phyloP scores from a whole-genome alignment of 2,329 filamentous ascomycete species.

The Verticillium klebahnii region DNA sequence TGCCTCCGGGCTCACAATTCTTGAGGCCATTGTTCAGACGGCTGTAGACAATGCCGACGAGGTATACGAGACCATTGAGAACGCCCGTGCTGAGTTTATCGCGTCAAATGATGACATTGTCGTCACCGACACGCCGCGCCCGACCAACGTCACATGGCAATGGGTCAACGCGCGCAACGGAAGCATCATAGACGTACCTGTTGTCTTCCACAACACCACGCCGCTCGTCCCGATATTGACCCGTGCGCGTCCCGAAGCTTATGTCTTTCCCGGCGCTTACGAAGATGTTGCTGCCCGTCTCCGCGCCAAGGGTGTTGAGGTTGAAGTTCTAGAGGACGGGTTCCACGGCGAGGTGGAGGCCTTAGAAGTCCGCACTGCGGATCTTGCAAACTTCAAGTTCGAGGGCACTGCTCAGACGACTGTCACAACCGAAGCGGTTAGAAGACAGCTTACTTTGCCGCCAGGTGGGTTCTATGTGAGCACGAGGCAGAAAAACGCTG shows the following conservation, averaged over 20 bases:
- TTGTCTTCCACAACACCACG: slow-evolving; percentile 18
- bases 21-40: slow-evolving; percentile 17
- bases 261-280: slow-evolving; percentile 21
- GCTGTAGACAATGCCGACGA: slow-evolving; percentile 16
- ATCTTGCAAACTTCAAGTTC: slow-evolving; percentile 16
- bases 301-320: slow-evolving; percentile 14
- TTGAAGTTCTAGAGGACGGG: slow-evolving; percentile 14
- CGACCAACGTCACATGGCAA: slow-evolving; percentile 17
- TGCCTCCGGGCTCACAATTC: slow-evolving; percentile 17
- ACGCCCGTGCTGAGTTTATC: slow-evolving; percentile 15
- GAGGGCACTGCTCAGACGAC: slow-evolving; percentile 20
- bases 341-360: slow-evolving; percentile 18
- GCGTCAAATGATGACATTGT: slow-evolving; percentile 18
- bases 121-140: slow-evolving; percentile 14
- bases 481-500: slow-evolving; percentile 16
- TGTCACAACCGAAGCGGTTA: slow-evolving; percentile 15
- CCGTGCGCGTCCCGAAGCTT: slow-evolving; percentile 18
- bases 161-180: slow-evolving; percentile 20
- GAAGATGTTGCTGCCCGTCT: slow-evolving; percentile 18
- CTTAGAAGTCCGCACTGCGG: slow-evolving; percentile 14
- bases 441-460: slow-evolving; percentile 16
- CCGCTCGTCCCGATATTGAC: slow-evolving; percentile 20
- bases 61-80: slow-evolving; percentile 15
- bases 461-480: slow-evolving; percentile 20
- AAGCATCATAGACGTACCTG: slow-evolving; percentile 14